These are phyloP conservation scores for Wallacemonas collosoma DNA, from an alignment of 208 protist species.

Conservation along the genomic window DNA sequence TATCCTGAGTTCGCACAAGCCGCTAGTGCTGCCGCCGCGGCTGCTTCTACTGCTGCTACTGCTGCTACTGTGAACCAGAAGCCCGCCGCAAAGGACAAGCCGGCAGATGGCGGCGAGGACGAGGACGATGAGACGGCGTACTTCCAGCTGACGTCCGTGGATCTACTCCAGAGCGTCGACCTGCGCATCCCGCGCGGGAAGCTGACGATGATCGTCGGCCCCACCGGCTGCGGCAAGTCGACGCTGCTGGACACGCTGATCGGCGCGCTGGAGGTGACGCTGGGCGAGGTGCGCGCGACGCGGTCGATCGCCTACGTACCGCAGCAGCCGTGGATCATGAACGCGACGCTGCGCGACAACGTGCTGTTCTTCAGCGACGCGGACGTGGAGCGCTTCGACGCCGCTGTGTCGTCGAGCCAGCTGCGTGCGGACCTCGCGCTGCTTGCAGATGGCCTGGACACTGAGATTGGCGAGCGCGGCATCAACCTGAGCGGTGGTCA, in stretches of 20 bases:
- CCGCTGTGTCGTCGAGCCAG: slow-evolving; percentile 6
- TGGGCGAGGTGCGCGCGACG: slow-evolving; percentile 27
- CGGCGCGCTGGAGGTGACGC: slow-evolving; percentile 39
- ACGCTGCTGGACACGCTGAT: slow-evolving; percentile 54
- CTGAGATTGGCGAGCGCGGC: slow-evolving; percentile 83
- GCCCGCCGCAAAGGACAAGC: too few relatives aligned
- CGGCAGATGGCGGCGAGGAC: background rate
- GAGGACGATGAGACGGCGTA: background rate
- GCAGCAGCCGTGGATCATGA: slow-evolving; percentile 92
- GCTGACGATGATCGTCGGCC: slow-evolving; percentile 52
- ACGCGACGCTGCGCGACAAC: slow-evolving; percentile 91
- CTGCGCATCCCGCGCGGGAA: slow-evolving; percentile 25
- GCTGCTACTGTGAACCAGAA: background rate
- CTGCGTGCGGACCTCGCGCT: slow-evolving; percentile 68
- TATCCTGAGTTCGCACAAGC: background rate
- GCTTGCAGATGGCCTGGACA: slow-evolving; percentile 83
- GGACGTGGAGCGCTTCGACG: background rate
- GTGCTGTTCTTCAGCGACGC: slow-evolving; percentile 76
- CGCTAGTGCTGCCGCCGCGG: background rate
- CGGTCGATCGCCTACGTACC: slow-evolving; percentile 80
- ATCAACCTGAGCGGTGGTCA: slow-evolving; percentile 86
- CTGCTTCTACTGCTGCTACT: too few relatives aligned
- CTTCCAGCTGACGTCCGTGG: background rate
- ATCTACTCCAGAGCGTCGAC: slow-evolving; percentile 33
- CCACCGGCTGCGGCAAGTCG: slow-evolving; percentile 57